A percentile compares a stretch with the other conserved stretches of the same genome.
Conservation (phyloP, 148 eudicot species). For the Camellia lanceoleosa region DNA sequence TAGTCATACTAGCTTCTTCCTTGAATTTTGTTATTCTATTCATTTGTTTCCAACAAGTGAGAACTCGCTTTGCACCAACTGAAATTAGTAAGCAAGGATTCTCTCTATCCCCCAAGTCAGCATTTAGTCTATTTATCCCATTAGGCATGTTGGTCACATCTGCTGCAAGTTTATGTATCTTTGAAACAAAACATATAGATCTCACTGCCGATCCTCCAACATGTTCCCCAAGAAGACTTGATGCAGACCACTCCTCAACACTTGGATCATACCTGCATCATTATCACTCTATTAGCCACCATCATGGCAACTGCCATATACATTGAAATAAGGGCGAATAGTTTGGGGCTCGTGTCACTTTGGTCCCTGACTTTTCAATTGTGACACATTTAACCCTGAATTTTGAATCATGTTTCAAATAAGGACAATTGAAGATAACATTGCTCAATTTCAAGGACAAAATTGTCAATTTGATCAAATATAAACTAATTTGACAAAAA, state of each 20-base stretch:
- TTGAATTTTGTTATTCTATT: constrained; percentile 23
- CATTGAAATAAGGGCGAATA: not conserved
- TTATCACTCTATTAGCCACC: constrained; percentile 11
- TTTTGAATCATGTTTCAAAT: no score
- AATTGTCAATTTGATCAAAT: no score
- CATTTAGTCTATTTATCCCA: constrained; percentile 23
- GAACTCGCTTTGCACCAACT: constrained; percentile 93
- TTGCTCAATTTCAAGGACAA: no score
- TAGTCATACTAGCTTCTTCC: constrained; percentile 23
- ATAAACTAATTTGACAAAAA: no score
- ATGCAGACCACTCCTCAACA: constrained; percentile 59
- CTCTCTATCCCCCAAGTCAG: constrained; percentile 38
- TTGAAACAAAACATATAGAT: constrained; percentile 76
- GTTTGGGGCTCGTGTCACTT: no score
- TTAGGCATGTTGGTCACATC: constrained; percentile 29
- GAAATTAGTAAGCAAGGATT: constrained; percentile 64
- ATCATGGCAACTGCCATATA: not conserved
- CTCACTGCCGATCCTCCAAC: constrained; percentile 99
- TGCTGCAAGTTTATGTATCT: constrained; percentile 42
- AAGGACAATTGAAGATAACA: no score
- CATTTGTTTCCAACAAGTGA: constrained; percentile 85
- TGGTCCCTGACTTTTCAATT: no score
- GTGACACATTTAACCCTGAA: no score
- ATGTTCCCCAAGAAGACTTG: constrained; percentile 94
- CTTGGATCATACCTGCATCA: constrained; percentile 58